Percentiles rank a stretch among this genome's conserved stretches.
phyloP scores from a whole-genome alignment of 169 alveolate genomes.

The Amoebophrya sp. region DNA sequence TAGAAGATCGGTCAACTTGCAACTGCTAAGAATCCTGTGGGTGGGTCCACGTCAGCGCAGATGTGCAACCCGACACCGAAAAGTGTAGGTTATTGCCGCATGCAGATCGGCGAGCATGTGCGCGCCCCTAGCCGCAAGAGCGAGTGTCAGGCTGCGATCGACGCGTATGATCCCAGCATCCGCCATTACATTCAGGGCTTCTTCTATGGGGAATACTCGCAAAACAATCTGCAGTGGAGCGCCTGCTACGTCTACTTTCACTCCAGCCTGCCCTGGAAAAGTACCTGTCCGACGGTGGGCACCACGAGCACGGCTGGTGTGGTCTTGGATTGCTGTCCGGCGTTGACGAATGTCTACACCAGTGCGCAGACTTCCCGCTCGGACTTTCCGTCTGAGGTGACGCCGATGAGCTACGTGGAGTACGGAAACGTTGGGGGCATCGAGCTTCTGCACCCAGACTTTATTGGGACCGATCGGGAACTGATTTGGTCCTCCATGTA shows the following conservation, averaged over 20 bases:
- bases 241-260: slow-evolving; percentile 22
- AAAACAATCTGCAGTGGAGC: background rate
- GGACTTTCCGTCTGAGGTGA: background rate
- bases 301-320: background rate
- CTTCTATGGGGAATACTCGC: background rate
- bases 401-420: background rate
- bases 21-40: too few relatives aligned
- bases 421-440: background rate
- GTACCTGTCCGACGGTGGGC: background rate
- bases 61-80: background rate
- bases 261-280: background rate
- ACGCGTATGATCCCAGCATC: background rate
- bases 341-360: background rate
- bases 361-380: too few relatives aligned
- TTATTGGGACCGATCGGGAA: background rate
- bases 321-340: background rate
- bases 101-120: background rate
- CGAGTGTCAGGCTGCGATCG: background rate
- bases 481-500: background rate
- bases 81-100: background rate
- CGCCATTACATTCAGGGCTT: background rate
- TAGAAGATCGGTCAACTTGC: too few relatives aligned
- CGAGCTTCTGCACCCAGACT: background rate
- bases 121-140: background rate
- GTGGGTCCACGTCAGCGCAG: too few relatives aligned